Evolutionary conservation across 495 filamentous ascomycete genomes (phyloP).

Genomic region (Talaromyces adpressus): DNA sequence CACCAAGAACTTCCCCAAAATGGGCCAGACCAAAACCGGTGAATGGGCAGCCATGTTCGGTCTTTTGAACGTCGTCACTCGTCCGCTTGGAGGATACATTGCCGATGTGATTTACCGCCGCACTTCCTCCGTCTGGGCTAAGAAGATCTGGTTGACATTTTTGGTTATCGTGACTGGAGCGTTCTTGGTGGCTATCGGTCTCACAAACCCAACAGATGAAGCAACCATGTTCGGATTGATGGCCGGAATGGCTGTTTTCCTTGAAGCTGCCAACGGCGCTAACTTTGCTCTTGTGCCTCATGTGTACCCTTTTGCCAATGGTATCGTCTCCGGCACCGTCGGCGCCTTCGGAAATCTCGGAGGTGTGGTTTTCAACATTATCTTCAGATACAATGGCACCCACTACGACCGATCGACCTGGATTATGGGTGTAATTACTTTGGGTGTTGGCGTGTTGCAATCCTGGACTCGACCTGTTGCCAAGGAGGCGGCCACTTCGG

Average conservation of each 20-base stretch:
- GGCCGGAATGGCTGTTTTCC: slow-evolving; percentile 68
- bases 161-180: slow-evolving; percentile 57
- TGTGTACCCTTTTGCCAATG: slow-evolving; percentile 69
- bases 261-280: slow-evolving; percentile 77
- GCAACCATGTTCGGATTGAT: slow-evolving; percentile 71
- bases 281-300: slow-evolving; percentile 84
- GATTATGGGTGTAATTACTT: slow-evolving; percentile 74
- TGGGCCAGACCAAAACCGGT: slow-evolving; percentile 66
- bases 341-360: slow-evolving; percentile 80
- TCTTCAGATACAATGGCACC: slow-evolving; percentile 69
- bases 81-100: slow-evolving; percentile 68
- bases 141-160: slow-evolving; percentile 65
- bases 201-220: slow-evolving; percentile 50
- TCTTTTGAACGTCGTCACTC: slow-evolving; percentile 70
- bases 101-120: slow-evolving; percentile 64
- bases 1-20: slow-evolving; percentile 61
- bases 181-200: slow-evolving; percentile 65
- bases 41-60: slow-evolving; percentile 89
- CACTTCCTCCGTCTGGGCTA: slow-evolving; percentile 59
- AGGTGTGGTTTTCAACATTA: slow-evolving; percentile 76
- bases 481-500: neutral
- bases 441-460: slow-evolving; percentile 58
- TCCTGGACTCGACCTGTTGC: slow-evolving; percentile 64
- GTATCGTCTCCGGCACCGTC: slow-evolving; percentile 67
- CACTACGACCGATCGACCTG: slow-evolving; percentile 66